Percentiles rank a stretch among this genome's conserved stretches.
Evolutionary conservation across 352 stramenopile species (phyloP).

Genomic region (Phytophthora pini): DNA sequence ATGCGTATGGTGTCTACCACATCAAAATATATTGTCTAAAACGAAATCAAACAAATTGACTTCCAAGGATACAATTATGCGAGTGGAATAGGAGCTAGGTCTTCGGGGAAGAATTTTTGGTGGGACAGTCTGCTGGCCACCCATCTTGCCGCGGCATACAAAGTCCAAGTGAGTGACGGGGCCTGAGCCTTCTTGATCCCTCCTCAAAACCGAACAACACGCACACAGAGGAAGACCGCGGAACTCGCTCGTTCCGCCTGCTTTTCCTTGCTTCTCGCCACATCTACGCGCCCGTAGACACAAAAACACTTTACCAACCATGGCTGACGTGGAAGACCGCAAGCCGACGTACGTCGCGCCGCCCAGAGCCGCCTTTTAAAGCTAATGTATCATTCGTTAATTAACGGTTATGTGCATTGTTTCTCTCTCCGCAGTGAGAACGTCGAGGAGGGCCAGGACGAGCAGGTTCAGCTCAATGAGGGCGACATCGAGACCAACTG

Average conservation of each 20-base stretch:
- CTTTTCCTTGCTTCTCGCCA: conserved; percentile 28
- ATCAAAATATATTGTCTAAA: neutral
- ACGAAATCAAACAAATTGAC: conserved; percentile 1
- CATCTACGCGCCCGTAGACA: conserved; percentile 36
- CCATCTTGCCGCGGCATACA: conserved; percentile 68
- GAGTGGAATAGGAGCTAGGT: neutral
- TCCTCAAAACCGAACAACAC: conserved; percentile 47
- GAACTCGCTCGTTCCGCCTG: conserved; percentile 28
- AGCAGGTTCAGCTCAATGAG: conserved; percentile 84
- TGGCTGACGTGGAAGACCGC: conserved; percentile 85
- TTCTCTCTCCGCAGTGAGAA: conserved; percentile 43
- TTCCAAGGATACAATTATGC: neutral
- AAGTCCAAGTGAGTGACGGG: conserved; percentile 59
- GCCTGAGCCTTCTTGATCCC: conserved; percentile 14
- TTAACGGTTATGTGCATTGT: conserved; percentile 14
- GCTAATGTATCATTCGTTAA: neutral
- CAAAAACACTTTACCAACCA: conserved; percentile 41
- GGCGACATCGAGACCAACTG: conserved; percentile 98
- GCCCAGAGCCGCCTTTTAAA: too few species aligned
- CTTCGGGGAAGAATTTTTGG: conserved; percentile 9
- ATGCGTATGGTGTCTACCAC: neutral
- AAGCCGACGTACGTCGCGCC: conserved; percentile 52
- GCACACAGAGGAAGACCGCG: conserved; percentile 48
- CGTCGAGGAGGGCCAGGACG: conserved; percentile 67
- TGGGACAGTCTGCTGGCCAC: conserved; percentile 51